Base-by-base conservation (phyloP, 179 eudicot genomes). In the Corrigiola litoralis region DNA sequence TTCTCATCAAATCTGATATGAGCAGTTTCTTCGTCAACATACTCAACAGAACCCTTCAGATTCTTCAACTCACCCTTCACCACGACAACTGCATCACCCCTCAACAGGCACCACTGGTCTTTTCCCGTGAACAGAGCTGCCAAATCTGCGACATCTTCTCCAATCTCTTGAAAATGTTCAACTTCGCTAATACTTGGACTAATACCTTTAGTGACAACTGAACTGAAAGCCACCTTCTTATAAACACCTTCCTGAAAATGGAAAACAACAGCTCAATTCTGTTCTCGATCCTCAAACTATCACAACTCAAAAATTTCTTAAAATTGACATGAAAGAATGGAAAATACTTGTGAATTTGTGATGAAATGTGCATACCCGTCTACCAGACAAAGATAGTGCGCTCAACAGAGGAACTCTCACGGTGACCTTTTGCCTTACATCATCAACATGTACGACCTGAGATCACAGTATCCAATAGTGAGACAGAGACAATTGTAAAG, bases 401-500 rank as follows among this genome's bases (percentile, higher is more conserved):
- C 85, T 83, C 53, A 87, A 61, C 75, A 88, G 78, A 31, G 96
- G 98, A 31, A 92, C 63, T 63, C 85, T 92, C 52, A 92, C 92
- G 16, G 92, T 92, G 27, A 87, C 96, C 72, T 80, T 85, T 66
- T 80, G 96, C 58, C 82, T 77, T 75, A 82, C 90, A 78, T 82
- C 72, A 79, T 92, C 96, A 46, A 92, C 87, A 48, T 87, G 85
- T 32, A 84, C 95, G 61, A 89, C 92, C 96, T 89, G 65, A 4
- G 61, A 57, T 32, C 38, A 65, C 28, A 18, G 27, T 57, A 29
- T 23, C 27, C 14, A 31, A 2, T 32, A 2, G 38, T 29, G 24
- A 59, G 27, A 45, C 10, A 5, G 45, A 25, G n/a, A 24, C 46
- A 28, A 40, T 11, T 16, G 11, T 24, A n/a, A 55, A 40, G 2